Percentiles rank a stretch among this genome's conserved stretches.
Evolutionary conservation across 345 rosid genomes (phyloP).

Genomic region (Gynandropsis gynandra): DNA sequence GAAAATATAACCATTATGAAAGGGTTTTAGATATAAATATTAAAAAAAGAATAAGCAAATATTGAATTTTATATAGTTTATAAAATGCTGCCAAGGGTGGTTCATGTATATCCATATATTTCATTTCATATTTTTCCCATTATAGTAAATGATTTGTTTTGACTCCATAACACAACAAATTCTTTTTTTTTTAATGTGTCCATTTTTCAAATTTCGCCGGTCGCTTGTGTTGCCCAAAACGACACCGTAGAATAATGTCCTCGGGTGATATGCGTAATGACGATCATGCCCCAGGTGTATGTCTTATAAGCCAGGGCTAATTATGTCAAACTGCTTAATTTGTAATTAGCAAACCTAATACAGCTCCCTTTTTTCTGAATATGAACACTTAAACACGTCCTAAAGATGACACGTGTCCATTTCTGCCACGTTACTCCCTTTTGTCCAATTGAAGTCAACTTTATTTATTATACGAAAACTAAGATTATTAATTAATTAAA

Average conservation of each 20-base stretch:
- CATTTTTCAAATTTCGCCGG: too few species aligned
- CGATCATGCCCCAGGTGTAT: too few species aligned
- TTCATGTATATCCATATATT: neutral
- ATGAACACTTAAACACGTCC: neutral
- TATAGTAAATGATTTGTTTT: neutral
- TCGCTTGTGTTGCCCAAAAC: neutral
- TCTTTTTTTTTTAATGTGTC: too few species aligned
- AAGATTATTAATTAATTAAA: neutral
- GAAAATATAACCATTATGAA: too few species aligned
- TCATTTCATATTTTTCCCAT: neutral
- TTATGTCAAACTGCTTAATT: neutral
- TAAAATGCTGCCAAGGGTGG: neutral
- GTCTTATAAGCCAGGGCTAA: too few species aligned
- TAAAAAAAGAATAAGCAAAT: too few species aligned
- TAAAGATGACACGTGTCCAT: slow-evolving; percentile 5
- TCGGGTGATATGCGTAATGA: too few species aligned
- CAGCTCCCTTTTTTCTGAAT: neutral
- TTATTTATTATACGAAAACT: neutral
- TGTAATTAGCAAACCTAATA: neutral
- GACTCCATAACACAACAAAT: neutral
- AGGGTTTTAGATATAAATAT: too few species aligned
- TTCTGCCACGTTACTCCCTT: slow-evolving; percentile 1
- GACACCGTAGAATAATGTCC: neutral
- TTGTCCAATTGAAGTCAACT: neutral
- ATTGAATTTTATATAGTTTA: too few species aligned